Conservation (phyloP, 805 yeast species). For the Candida suzukii region DNA sequence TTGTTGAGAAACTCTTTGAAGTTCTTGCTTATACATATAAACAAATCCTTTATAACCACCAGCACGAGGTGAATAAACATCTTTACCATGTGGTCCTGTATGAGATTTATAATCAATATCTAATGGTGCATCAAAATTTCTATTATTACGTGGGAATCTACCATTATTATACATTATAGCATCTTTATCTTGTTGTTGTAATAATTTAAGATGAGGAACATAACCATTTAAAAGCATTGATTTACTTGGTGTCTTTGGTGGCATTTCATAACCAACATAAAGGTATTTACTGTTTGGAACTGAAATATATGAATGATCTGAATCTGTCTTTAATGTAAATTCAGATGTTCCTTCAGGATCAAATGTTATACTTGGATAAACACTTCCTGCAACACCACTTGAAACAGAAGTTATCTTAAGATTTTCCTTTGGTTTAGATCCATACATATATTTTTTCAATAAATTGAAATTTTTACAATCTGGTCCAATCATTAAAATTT, state of each 20-base stretch:
- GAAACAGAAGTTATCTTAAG: conserved; percentile 39
- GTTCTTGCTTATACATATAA: conserved; percentile 23
- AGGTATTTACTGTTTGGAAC: conserved; percentile 32
- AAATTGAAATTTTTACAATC: conserved; percentile 43
- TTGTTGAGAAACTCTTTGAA: conserved; percentile 15
- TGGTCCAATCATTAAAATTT: conserved; percentile 61
- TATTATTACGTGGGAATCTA: conserved; percentile 24
- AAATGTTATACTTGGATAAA: conserved; percentile 29
- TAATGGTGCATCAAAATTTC: conserved; percentile 15
- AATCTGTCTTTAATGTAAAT: conserved; percentile 34
- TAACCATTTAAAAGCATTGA: conserved; percentile 81
- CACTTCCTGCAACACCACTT: conserved; percentile 56
- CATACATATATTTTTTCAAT: conserved; percentile 34
- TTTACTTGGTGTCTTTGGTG: conserved; percentile 55
- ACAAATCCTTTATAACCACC: conserved; percentile 47
- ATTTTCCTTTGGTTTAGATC: conserved; percentile 22
- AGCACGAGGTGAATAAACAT: conserved; percentile 37
- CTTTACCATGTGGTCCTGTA: conserved; percentile 42
- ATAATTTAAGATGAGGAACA: conserved; percentile 51
- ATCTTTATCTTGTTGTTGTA: conserved; percentile 66
- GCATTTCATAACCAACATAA: conserved; percentile 51
- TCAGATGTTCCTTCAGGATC: conserved; percentile 26
- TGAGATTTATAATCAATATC: conserved; percentile 32
- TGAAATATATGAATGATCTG: conserved; percentile 18
- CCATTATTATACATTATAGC: conserved; percentile 38